These are phyloP conservation scores for Edaphochlamys debaryana DNA, from an alignment of 139 green algal species.

Conservation along the genomic window DNA sequence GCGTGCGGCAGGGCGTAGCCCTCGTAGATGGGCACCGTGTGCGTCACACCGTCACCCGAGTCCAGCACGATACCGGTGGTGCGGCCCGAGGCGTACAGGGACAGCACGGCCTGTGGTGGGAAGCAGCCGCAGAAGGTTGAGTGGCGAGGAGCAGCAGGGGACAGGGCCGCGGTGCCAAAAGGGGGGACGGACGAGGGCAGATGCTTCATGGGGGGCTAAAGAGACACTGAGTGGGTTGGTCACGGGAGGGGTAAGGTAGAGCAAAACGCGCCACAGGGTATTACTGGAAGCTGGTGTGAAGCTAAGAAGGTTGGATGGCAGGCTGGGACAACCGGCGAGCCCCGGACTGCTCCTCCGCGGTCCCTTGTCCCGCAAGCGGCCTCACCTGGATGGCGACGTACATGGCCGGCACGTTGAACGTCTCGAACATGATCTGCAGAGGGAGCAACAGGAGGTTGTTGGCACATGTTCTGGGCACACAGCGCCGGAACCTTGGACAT, in stretches of 20 bases:
- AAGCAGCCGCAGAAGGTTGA: no score
- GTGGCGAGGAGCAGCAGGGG: background rate
- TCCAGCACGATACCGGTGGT: constrained; percentile 99
- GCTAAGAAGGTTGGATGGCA: no score
- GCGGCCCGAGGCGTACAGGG: constrained; percentile 96
- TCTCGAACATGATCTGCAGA: constrained; percentile 98
- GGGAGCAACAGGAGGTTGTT: background rate
- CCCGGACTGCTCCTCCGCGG: no score
- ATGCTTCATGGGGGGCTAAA: no score
- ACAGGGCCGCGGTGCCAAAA: background rate
- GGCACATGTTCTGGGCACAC: background rate
- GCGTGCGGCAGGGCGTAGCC: constrained; percentile 97
- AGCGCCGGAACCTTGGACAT: background rate
- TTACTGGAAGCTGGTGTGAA: no score
- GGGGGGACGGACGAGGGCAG: no score
- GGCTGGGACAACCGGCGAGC: no score
- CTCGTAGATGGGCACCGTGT: constrained; percentile 99
- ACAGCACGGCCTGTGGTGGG: constrained; percentile 93
- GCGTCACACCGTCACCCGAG: constrained; percentile 95
- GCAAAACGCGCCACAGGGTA: no score
- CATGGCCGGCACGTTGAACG: constrained; percentile 90
- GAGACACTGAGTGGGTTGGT: no score
- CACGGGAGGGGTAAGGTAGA: no score
- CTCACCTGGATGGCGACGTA: constrained; percentile 87
- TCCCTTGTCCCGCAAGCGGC: no score